A percentile compares a stretch with the other conserved stretches of the same genome.
These are phyloP conservation scores for Lunularia cruciata DNA, from an alignment of 225 moss, liverwort and hornwort genomes.

Conservation along the genomic window DNA sequence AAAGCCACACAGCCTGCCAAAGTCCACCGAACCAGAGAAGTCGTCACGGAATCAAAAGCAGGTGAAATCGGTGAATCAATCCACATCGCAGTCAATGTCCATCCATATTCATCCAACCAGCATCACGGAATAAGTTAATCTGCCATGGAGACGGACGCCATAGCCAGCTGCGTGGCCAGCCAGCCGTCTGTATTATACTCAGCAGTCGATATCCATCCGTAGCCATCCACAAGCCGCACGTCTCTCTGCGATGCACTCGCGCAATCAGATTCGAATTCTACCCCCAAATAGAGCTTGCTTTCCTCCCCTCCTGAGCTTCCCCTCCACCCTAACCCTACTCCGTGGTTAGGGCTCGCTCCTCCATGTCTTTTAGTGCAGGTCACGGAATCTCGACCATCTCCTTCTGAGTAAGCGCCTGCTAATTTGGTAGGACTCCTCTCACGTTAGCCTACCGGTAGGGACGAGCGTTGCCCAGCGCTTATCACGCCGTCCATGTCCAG, in stretches of 20 bases:
- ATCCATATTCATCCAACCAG: conserved; percentile 6
- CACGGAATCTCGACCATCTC: background rate
- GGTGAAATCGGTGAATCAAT: conserved; percentile 2
- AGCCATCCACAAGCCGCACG: conserved; percentile 8
- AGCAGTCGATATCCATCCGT: conserved; percentile 9
- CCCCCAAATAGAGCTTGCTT: conserved; percentile 1
- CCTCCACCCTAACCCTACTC: conserved; percentile 9
- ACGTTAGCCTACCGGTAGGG: background rate
- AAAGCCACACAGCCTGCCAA: background rate
- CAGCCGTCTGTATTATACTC: background rate
- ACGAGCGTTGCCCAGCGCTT: background rate
- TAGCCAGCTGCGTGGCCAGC: conserved; percentile 5
- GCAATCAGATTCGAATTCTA: background rate
- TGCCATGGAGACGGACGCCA: background rate
- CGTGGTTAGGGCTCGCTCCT: conserved; percentile 5
- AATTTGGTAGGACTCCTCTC: background rate
- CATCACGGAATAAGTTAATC: background rate
- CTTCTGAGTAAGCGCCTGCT: too few species aligned
- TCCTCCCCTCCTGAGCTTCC: too few species aligned
- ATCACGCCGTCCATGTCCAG: background rate
- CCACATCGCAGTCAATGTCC: conserved; percentile 1
- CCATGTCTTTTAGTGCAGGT: conserved; percentile 4
- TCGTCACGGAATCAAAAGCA: conserved; percentile 5
- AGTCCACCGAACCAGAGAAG: background rate
- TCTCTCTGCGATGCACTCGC: background rate